Evolutionary conservation across 2,329 filamentous ascomycete genomes (phyloP), one percentile per base, ranked within the genome.

Genomic region (Colletotrichum neosansevieriae): DNA sequence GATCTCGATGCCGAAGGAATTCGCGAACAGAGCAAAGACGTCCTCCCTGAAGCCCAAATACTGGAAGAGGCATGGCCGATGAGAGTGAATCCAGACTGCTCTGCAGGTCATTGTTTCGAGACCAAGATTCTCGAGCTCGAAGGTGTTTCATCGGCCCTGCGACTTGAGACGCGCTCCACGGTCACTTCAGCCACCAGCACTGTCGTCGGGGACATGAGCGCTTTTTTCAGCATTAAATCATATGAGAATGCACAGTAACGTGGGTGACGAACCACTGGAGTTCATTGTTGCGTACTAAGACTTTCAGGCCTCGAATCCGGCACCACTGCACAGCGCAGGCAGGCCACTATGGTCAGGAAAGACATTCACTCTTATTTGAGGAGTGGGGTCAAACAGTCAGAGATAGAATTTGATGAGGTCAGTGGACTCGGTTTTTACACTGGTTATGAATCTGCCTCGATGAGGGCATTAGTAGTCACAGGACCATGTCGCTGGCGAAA

Each of bases 201-300:
- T 9, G 29, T 29, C 29, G 29, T 29, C 29, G 29, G 6, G 29
- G 29, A 7, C 29, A 29, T 6, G 29, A 10, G 40, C 19, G 24
- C n/a, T 17, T 19, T 44, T 44, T 57, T 29, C 36, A 40, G 38
- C 38, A 57, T 19, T 13, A 15, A 12, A 21, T 29, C 24, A n/a
- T 44, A 13, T 32, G 21, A 66, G 61, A 56, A 66, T 66, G 61
- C 56, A 47, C 40, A 65, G 34, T n/a, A 66, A 69, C 53, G 66
- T 69, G 66, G 61, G 66, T 69, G 61, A 69, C 62, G 38, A 69
- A 56, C 47, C 47, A 50, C 34, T 36, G 54, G 19, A 69, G 62
- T 54, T 65, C 42, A 13, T 29, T 50, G 51, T 66, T 32, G 38
- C 54, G 50, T 69, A 69, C 66, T 69, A 66, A 69, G 66, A 60